Conservation (phyloP, 208 protist genomes). For the Trypanosoma brucei region DNA sequence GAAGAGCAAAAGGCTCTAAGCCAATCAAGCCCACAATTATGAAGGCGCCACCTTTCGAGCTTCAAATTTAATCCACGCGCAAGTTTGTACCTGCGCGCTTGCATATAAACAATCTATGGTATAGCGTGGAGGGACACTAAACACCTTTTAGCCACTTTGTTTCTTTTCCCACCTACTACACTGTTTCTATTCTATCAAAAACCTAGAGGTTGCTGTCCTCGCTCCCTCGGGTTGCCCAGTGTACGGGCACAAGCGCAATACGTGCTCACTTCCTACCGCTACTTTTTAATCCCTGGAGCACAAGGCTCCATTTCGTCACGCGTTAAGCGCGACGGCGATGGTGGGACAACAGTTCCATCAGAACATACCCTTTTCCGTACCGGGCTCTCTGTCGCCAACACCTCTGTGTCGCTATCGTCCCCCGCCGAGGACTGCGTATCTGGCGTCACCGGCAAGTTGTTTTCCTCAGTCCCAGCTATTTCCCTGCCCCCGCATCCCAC, state of each 20-base stretch:
- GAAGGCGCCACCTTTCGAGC: too few species aligned
- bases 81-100: too few species aligned
- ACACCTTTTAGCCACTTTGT: too few species aligned
- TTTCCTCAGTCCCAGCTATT: not conserved
- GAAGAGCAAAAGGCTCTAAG: too few species aligned
- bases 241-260: not conserved
- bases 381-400: conserved; percentile 22
- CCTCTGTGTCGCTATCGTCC: conserved; percentile 14
- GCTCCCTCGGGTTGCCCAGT: too few species aligned
- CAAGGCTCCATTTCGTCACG: conserved; percentile 1
- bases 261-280: not conserved
- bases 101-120: too few species aligned
- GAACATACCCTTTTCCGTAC: conserved; percentile 19
- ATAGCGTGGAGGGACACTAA: too few species aligned
- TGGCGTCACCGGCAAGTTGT: not conserved
- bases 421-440: conserved; percentile 7
- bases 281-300: not conserved
- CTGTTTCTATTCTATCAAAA: too few species aligned
- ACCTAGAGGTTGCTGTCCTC: too few species aligned
- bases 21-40: too few species aligned
- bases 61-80: too few species aligned
- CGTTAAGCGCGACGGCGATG: conserved; percentile 17
- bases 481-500: not conserved
- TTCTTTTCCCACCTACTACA: too few species aligned
- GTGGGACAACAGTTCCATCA: conserved; percentile 14